Percentiles rank a stretch among this genome's conserved stretches.
These are phyloP conservation scores for Capsella bursapastoris DNA, from an alignment of 345 rosid species.

Conservation along the genomic window DNA sequence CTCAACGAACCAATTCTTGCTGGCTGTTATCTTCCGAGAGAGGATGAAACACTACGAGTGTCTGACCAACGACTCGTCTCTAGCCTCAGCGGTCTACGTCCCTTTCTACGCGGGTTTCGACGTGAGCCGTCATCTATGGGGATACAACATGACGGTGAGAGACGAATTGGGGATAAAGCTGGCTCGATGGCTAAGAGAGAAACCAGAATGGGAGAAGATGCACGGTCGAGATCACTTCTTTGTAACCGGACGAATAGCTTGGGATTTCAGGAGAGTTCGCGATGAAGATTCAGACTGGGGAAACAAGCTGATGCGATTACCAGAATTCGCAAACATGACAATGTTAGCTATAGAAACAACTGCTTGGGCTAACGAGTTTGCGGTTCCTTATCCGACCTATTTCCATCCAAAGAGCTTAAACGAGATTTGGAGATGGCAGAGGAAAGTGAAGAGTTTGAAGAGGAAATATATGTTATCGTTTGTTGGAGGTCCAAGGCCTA, in stretches of 20 bases:
- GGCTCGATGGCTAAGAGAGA: conserved; percentile 45
- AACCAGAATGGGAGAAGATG: conserved; percentile 52
- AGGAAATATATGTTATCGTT: conserved; percentile 48
- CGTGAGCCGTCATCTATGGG: conserved; percentile 55
- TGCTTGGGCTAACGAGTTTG: conserved; percentile 42
- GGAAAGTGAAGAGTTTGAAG: conserved; percentile 35
- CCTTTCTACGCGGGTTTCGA: conserved; percentile 56
- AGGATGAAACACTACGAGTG: conserved; percentile 55
- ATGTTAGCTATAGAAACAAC: conserved; percentile 54
- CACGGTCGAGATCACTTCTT: conserved; percentile 57
- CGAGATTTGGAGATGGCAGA: conserved; percentile 51
- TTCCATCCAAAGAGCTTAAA: conserved; percentile 50
- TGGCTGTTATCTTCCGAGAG: conserved; percentile 53
- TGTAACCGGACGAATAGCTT: conserved; percentile 49
- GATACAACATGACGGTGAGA: conserved; percentile 40
- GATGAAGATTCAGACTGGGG: conserved; percentile 50
- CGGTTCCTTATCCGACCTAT: conserved; percentile 55
- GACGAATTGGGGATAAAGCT: conserved; percentile 44
- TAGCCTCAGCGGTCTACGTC: conserved; percentile 56
- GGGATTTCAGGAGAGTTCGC: conserved; percentile 46
- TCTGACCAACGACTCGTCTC: conserved; percentile 48
- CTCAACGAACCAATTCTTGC: conserved; percentile 47
- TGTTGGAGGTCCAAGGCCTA: conserved; percentile 50
- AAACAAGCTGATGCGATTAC: conserved; percentile 49
- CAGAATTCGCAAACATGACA: conserved; percentile 46